Evolutionary conservation across 2,329 filamentous ascomycete species (phyloP), one percentile per base, ranked within the genome.

Genomic region (Madurella fahalii): DNA sequence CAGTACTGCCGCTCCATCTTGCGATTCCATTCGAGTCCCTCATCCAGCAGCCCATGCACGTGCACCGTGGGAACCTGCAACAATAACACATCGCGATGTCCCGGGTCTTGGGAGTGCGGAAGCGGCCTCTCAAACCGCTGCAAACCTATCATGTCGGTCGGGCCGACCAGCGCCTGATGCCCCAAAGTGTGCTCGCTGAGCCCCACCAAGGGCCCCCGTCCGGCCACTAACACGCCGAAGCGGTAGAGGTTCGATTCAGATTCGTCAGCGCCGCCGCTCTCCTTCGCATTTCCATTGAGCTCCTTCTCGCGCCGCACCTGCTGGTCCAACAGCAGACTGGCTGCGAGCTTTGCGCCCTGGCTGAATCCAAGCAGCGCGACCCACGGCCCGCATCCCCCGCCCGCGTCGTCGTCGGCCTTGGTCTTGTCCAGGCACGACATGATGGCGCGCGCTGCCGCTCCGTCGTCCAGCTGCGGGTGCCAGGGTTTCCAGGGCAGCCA

Each of bases 301-400:
- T 30, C 32, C 2, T 8, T 47, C 55, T 57, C 70, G 70, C 63
- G 15, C 77, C 69, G 31, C 77, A 20, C 74, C 73, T 91, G 85
- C 69, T 90, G 83, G 58, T 75, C 72, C 62, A 77, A 79, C 40
- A 87, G 69, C 58, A 87, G 49, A 57, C 82, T 84, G 1, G 78
- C 80, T 1, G 77, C 78, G 5, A 86, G 64, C 69, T 83, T 85
- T 17, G 82, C 83, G 42, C 85, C 85, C 66, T 87, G 84, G 49
- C 82, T 86, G 67, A 88, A 88, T 0, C 85, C 85, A 48, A 87
- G 62, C 9, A 87, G 58, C 0, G 72, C 85, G 9, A 85, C 79
- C 77, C 81, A 85, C 12, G 74, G 70, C 0, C 84, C 84, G 0
- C 71, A 76, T 2, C 73, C 81, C n/a, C 76, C 77, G 8, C 52